Conservation (phyloP, 306 rosid genomes). For the Oemleria cerasiformis region DNA sequence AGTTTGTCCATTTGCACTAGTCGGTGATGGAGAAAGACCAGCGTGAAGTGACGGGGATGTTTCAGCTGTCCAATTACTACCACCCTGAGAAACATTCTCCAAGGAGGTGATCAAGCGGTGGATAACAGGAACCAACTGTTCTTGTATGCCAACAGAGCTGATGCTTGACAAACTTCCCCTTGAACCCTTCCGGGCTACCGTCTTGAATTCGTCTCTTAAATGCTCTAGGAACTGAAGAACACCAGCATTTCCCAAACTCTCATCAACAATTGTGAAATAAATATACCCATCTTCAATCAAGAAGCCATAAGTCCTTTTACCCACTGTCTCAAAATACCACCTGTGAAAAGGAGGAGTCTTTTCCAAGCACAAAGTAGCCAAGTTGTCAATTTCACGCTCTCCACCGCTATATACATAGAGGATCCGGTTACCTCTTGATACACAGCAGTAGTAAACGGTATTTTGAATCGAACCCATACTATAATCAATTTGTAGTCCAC, state of each 20-base stretch:
- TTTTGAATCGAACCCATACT: constrained; percentile 59
- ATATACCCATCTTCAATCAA: constrained; percentile 67
- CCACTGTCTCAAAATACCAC: constrained; percentile 76
- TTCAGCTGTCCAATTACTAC: constrained; percentile 56
- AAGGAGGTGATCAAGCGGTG: constrained; percentile 56
- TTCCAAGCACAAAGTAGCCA: constrained; percentile 66
- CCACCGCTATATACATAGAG: constrained; percentile 55
- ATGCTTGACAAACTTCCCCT: constrained; percentile 58
- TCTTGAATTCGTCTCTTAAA: constrained; percentile 71
- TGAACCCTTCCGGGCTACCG: constrained; percentile 52
- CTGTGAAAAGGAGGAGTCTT: constrained; percentile 64
- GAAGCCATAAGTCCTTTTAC: constrained; percentile 65
- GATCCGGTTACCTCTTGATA: constrained; percentile 51
- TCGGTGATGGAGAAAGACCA: constrained; percentile 63
- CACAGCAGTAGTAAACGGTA: constrained; percentile 71
- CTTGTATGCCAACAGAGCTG: constrained; percentile 53
- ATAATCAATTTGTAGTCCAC: constrained; percentile 15
- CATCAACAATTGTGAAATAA: constrained; percentile 64
- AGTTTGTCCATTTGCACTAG: constrained; percentile 54
- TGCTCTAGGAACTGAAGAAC: constrained; percentile 72
- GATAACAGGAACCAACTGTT: constrained; percentile 67
- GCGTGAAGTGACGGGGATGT: constrained; percentile 30
- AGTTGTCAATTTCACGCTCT: constrained; percentile 49
- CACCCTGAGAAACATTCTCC: constrained; percentile 57
- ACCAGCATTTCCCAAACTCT: constrained; percentile 51